phyloP scores from a whole-genome alignment of 441 rosid genomes.

The Syzygium malaccense region DNA sequence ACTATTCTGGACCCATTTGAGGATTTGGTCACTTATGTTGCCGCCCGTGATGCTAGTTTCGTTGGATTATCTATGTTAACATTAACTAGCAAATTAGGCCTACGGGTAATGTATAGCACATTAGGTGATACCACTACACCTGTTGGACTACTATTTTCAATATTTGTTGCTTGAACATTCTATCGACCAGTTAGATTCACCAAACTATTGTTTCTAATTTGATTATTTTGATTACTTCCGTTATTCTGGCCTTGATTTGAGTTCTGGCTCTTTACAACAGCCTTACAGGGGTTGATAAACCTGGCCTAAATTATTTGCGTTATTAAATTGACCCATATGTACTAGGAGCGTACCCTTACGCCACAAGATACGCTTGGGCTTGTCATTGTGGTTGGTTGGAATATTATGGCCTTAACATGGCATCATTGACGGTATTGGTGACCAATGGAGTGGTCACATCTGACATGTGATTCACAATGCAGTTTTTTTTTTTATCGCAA shows the following conservation, averaged over 20 bases:
- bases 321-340: background rate
- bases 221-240: background rate
- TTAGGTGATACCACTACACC: background rate
- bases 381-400: background rate
- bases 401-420: background rate
- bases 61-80: background rate
- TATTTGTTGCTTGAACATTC: fast-evolving
- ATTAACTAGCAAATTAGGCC: background rate
- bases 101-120: background rate
- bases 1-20: background rate
- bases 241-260: background rate
- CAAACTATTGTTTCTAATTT: background rate
- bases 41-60: background rate
- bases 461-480: background rate
- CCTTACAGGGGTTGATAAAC: background rate
- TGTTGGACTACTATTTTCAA: background rate
- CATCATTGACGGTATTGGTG: background rate
- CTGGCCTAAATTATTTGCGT: background rate
- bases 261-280: background rate
- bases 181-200: fast-evolving
- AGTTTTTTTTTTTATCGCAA: too few relatives aligned
- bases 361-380: background rate
- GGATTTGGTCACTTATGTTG: background rate
- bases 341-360: fast-evolving
- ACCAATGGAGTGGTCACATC: background rate